Base-by-base conservation (phyloP, 257 asterid species). In the Cynanchum wilfordii region DNA sequence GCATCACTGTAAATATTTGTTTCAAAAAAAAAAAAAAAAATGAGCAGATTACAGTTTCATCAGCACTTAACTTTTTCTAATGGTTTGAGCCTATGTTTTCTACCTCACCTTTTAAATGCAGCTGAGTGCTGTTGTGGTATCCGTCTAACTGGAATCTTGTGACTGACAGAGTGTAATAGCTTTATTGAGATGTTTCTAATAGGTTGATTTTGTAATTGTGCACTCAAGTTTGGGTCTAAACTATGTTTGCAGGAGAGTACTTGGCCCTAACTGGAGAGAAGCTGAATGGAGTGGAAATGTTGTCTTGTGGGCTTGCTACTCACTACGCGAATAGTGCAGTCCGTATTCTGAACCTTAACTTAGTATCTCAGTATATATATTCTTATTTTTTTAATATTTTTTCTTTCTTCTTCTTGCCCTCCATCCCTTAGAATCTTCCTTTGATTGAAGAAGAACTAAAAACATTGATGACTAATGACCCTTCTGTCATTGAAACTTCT, bases 241-340 rank as follows among this genome's bases (percentile, higher is more conserved):
- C 68, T 42, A 45, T 65, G 38, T 79, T 68, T 71, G 78, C 89
- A 95, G 97, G 98, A 79, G 99, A 95, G 79, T 95, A 95, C 80
- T 78, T 95, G 85, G 99, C 85, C 62, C 75, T 95, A 66, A 95
- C 98, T 13, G 99, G 99, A 72, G 93, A 80, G 63, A 95, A 85
- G 82, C 86, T 95, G 76, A 90, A 77, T 63, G 99, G 99, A 69
- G 86, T 77, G 10, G 98, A 95, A 84, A 90, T 92, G 97, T 60
- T 89, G 38, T 86, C 95, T 15, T 92, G 97, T 80, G 99, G 99
- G 77, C 98, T 95, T 73, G 97, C 99, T 27, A 90, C 99, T 24
- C 98, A 95, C 83, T 95, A 85, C 78, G 71, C 92, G 33, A 78
- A 73, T 30, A 71, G 70, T 56, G 60, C 76, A 84, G 98, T 90